A percentile compares a stretch with the other conserved stretches of the same genome.
Conservation (phyloP, 2,329 filamentous ascomycete species). For the Pestalotiopsis sp. region DNA sequence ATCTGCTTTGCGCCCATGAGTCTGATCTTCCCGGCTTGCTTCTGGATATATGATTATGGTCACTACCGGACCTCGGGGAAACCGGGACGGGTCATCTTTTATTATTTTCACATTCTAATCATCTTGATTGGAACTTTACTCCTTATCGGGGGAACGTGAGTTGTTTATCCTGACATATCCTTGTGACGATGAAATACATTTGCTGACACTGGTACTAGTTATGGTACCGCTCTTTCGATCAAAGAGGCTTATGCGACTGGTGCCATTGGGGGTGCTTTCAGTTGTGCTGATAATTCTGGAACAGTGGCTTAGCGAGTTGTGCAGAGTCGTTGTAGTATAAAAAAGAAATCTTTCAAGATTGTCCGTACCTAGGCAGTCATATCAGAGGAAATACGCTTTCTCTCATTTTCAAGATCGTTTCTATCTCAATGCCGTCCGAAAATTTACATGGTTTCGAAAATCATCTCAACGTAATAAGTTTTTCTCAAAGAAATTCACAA, state of each 20-base stretch:
- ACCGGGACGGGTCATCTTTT: slow-evolving; percentile 13
- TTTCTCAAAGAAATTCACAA: no score
- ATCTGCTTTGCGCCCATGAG: slow-evolving; percentile 19
- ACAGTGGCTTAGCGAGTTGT: neutral
- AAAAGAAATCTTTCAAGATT: no score
- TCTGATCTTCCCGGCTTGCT: slow-evolving; percentile 9
- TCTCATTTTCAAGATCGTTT: no score
- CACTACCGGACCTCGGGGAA: slow-evolving; percentile 11
- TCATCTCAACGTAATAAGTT: no score
- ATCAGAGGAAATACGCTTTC: no score
- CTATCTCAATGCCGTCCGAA: no score
- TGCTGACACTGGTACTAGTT: slow-evolving; percentile 7
- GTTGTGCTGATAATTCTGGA: slow-evolving; percentile 22
- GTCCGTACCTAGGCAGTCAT: no score
- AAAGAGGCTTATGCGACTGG: slow-evolving; percentile 21
- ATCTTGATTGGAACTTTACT: slow-evolving; percentile 20
- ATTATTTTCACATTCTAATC: slow-evolving; percentile 19
- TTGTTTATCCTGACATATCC: neutral
- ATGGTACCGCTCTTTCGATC: slow-evolving; percentile 20
- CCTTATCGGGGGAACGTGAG: slow-evolving; percentile 20
- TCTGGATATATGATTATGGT: slow-evolving; percentile 15
- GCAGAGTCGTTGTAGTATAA: no score
- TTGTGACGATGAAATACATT: neutral
- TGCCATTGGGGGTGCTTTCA: slow-evolving; percentile 22
- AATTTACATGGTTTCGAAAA: no score